These are phyloP conservation scores for Debaryomyces fabryi DNA, from an alignment of 1,139 yeast species.

Conservation along the genomic window DNA sequence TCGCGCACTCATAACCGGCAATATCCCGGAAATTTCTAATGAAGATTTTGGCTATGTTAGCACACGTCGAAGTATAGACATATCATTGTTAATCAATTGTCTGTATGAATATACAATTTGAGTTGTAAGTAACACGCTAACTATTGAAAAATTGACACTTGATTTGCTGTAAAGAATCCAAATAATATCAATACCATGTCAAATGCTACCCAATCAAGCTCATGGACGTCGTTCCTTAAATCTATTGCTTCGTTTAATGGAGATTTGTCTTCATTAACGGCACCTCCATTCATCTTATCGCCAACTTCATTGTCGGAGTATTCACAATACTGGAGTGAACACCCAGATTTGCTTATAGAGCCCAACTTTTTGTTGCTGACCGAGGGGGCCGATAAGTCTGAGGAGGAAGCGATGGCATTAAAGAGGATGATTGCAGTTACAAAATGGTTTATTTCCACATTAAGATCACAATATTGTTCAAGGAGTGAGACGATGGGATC, in stretches of 20 bases:
- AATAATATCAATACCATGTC: constrained; percentile 18
- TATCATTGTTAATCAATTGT: constrained; percentile 4
- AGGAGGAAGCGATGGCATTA: constrained; percentile 53
- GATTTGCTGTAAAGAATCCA: background rate
- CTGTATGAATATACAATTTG: constrained; percentile 1
- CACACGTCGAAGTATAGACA: constrained; percentile 1
- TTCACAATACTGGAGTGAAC: constrained; percentile 93
- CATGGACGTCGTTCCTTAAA: constrained; percentile 88
- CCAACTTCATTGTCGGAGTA: constrained; percentile 89
- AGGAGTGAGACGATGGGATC: constrained; percentile 88
- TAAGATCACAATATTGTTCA: constrained; percentile 91
- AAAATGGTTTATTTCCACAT: constrained; percentile 88
- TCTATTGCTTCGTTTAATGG: constrained; percentile 94
- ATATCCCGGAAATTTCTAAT: background rate
- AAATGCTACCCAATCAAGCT: constrained; percentile 38
- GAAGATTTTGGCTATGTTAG: constrained; percentile 9
- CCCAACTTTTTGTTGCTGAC: constrained; percentile 55
- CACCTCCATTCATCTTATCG: constrained; percentile 96
- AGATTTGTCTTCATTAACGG: constrained; percentile 89
- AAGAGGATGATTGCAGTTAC: constrained; percentile 78
- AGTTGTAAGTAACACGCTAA: background rate
- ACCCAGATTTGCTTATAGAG: constrained; percentile 77
- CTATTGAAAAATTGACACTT: background rate
- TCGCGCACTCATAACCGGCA: constrained; percentile 5
- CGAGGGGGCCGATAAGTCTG: constrained; percentile 38